These are phyloP conservation scores for Boletellus sp. DNA, from an alignment of 1,284 basidiomycete species.

Conservation along the genomic window DNA sequence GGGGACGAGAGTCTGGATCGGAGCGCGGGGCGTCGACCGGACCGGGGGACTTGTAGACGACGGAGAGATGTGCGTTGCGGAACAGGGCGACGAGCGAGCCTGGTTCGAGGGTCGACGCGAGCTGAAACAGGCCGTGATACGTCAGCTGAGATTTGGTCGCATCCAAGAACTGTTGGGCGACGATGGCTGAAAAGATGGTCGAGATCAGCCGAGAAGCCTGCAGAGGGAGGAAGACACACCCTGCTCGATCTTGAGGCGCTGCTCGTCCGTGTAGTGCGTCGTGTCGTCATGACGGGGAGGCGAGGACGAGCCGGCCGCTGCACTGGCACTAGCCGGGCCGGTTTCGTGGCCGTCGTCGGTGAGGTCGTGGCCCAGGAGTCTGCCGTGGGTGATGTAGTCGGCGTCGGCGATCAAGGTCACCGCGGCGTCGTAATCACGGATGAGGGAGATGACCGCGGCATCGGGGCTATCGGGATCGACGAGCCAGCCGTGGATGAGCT, in stretches of 20 bases:
- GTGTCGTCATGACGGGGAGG: neutral
- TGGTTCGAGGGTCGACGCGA: slow-evolving; percentile 53
- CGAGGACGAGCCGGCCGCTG: neutral
- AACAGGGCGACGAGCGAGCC: slow-evolving; percentile 75
- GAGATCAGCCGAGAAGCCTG: neutral
- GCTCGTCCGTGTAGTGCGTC: slow-evolving; percentile 37
- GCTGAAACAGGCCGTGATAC: slow-evolving; percentile 75
- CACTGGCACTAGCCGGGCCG: neutral
- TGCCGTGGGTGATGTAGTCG: slow-evolving; percentile 66
- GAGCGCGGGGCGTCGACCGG: too few relatives aligned
- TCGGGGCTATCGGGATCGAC: slow-evolving; percentile 71
- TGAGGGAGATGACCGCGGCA: slow-evolving; percentile 48
- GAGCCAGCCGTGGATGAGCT: slow-evolving; percentile 90
- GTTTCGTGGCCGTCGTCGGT: neutral
- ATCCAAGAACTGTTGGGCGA: slow-evolving; percentile 69
- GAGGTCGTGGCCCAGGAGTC: slow-evolving; percentile 38
- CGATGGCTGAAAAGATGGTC: slow-evolving; percentile 58
- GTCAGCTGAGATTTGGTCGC: slow-evolving; percentile 79
- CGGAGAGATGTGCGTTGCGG: slow-evolving; percentile 85
- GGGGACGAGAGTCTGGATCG: too few relatives aligned
- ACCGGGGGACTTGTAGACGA: slow-evolving; percentile 64
- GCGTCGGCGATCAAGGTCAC: slow-evolving; percentile 73
- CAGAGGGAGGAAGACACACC: slow-evolving; percentile 43
- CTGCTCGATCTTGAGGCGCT: slow-evolving; percentile 59
- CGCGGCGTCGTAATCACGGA: slow-evolving; percentile 67